phyloP scores from a whole-genome alignment of 2,329 filamentous ascomycete genomes.

The Alternaria novae-zelandiae region DNA sequence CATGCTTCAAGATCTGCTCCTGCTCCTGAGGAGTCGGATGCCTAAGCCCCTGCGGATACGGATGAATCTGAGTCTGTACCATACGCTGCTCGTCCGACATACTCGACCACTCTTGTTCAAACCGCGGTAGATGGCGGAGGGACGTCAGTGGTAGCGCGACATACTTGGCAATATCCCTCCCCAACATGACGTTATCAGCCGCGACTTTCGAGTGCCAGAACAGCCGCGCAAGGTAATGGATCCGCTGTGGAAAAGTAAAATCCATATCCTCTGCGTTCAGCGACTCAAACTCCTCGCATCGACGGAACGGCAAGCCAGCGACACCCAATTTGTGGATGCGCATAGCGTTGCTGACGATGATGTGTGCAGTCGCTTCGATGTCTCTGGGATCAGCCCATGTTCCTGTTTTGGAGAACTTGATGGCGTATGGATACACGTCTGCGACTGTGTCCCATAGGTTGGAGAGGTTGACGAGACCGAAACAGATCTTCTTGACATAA shows the following conservation, averaged over 20 bases:
- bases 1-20: background rate
- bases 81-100: background rate
- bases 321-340: constrained; percentile 1
- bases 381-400: background rate
- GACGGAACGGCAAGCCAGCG: background rate
- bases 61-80: background rate
- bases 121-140: background rate
- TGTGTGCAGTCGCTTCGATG: constrained; percentile 1
- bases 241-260: constrained; percentile 8
- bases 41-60: background rate
- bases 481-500: background rate
- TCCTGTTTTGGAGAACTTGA: background rate
- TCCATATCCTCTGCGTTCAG: background rate
- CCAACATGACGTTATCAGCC: constrained; percentile 3
- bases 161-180: background rate
- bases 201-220: constrained; percentile 3
- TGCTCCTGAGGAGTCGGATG: background rate
- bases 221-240: background rate
- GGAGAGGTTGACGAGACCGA: background rate
- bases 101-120: background rate
- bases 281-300: background rate
- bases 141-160: background rate
- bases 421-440: background rate
- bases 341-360: background rate
- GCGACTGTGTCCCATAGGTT: background rate